Evolutionary conservation across 179 eudicot genomes (phyloP), one percentile per base, ranked within the genome.

Genomic region (Spinacia oleracea): DNA sequence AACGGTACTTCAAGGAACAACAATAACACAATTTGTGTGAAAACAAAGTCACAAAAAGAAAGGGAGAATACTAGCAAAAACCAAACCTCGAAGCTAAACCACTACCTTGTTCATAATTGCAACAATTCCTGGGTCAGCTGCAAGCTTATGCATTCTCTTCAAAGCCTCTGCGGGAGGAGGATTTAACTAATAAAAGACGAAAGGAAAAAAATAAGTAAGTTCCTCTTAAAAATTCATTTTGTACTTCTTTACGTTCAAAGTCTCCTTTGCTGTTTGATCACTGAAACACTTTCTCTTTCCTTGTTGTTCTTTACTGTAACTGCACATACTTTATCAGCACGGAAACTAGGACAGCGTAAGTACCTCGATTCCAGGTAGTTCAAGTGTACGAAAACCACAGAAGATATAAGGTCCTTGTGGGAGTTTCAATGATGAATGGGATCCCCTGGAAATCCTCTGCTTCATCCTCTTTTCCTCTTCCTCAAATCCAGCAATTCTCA

Each of bases 61-160:
- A 35, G 10, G 56, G 35, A 68, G 40, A 66, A 50, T 10, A 58
- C 20, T 18, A 23, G 9, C 45, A 51, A 79, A 67, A 51, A 55
- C 72, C 73, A 63, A 56, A 68, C 40, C 68, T 74, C 15, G n/a
- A 25, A 25, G 51, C 45, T 51, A 72, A 20, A 81, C 58, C 50
- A 32, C 29, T 88, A 95, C 98, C 98, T 95, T 93, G 76, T 88
- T 95, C 98, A 95, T 93, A 80, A 95, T 85, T 77, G 98, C 93
- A 78, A 91, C 90, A 59, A 95, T 91, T 86, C 98, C 98, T 64
- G 92, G 95, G 81, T 95, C 98, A 46, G 95, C 89, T 69, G 98
- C 98, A 82, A 95, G 97, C 89, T 82, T 93, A 82, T 95, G 97
- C 97, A 95, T 90, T 84, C 87, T 81, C 82, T 87, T 91, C 62